Base-by-base conservation (phyloP, 176 grass and related monocot genomes). In the Aegilops sharonensis region DNA sequence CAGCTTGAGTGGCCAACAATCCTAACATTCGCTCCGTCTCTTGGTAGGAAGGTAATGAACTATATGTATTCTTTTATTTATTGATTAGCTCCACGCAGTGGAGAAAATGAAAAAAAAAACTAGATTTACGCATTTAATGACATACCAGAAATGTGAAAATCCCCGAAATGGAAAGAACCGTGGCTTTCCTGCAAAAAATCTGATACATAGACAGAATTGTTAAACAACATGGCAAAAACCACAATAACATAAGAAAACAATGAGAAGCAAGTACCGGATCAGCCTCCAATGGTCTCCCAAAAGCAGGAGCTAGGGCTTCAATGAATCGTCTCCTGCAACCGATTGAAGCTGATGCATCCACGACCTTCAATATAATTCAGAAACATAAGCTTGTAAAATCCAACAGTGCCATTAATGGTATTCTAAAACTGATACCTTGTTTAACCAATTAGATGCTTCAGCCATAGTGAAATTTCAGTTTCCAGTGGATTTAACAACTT, bases 91-190 rank as follows among this genome's bases (percentile, higher is more conserved):
- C 17, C 34, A 87, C 3, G 42, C 24, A 72, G 81, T 52, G 35
- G 1, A 67, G 14, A 91, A 68, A 54, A 73, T 8, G 23, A 8
- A 81, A 31, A 85, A 78, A 85, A 81, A 50, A 69, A 4, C 8
- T 71, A 85, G 18, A 25, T 56, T 75, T 67, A 50, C 14, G 13
- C 24, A 88, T 82, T 89, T 39, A 72, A 11, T 78, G 39, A 75
- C 88, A 88, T 98, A 98, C 96, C 93, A 98, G 85, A 98, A 95
- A 95, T 83, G 90, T 92, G 78, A 98, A 98, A 86, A 89, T 78
- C n/a, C 93, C 92, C 68, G 93, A 89, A 67, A 92, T 86, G 78
- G 81, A 78, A 76, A 98, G 90, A 71, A 98, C 30, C 17, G 96
- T 92, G 54, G 91, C 92, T 85, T 80, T 95, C 90, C 92, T 92